phyloP scores from a whole-genome alignment of 139 green algal genomes.

The Micractinium sp. region DNA sequence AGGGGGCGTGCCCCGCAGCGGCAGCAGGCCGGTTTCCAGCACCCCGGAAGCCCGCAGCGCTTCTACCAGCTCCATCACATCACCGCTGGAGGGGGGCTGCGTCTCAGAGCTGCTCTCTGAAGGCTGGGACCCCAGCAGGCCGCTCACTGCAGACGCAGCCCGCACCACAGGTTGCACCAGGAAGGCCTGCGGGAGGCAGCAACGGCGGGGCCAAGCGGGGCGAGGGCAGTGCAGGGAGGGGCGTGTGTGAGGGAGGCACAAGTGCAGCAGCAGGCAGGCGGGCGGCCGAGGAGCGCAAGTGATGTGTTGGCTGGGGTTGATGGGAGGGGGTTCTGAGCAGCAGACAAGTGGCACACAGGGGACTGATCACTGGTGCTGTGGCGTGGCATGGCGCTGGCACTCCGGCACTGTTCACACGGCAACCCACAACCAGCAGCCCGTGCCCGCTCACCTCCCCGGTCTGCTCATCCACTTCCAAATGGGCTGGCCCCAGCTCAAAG shows the following conservation, averaged over 20 bases:
- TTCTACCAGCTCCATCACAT: background rate
- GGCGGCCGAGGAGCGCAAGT: too few relatives aligned
- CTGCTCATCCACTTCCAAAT: conserved; percentile 26
- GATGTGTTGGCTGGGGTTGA: too few relatives aligned
- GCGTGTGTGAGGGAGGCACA: background rate
- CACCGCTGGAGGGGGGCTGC: background rate
- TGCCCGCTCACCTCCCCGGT: background rate
- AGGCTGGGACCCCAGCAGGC: background rate
- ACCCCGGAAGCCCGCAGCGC: background rate
- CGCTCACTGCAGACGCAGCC: background rate
- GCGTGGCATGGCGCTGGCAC: background rate
- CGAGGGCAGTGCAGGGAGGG: background rate
- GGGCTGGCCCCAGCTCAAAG: conserved; percentile 13
- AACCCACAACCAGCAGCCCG: background rate
- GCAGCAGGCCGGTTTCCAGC: background rate
- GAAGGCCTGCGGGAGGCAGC: background rate
- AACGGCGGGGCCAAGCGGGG: background rate
- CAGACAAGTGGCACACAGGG: background rate
- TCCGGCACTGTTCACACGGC: too few relatives aligned
- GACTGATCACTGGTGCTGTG: background rate
- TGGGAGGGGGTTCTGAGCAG: background rate
- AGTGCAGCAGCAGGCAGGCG: background rate
- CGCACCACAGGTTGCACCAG: conserved; percentile 22
- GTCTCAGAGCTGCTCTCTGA: background rate
- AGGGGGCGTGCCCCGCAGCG: background rate